phyloP scores from a whole-genome alignment of 2,329 filamentous ascomycete genomes.

The Lizonia empirigonia region DNA sequence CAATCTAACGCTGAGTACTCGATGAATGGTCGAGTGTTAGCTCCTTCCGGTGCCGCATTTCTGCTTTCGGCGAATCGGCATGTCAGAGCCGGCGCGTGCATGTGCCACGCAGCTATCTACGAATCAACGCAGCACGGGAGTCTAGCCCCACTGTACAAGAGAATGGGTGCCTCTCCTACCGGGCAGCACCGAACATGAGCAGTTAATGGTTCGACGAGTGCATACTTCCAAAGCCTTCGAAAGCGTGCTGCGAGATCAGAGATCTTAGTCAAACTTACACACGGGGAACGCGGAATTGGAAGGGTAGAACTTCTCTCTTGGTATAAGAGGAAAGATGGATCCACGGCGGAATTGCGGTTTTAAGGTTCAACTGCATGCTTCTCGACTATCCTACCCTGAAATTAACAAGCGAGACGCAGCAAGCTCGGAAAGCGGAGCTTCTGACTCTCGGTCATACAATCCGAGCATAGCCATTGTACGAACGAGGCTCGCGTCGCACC shows the following conservation, averaged over 20 bases:
- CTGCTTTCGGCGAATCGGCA: slow-evolving; percentile 25
- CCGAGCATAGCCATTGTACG: slow-evolving; percentile 23
- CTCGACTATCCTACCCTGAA: slow-evolving; percentile 27
- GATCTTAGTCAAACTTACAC: slow-evolving; percentile 14
- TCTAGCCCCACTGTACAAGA: slow-evolving; percentile 19
- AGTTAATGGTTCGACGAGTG: slow-evolving; percentile 34
- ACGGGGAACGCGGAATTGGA: slow-evolving; percentile 23
- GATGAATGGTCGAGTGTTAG: background rate
- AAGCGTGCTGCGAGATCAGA: slow-evolving; percentile 9
- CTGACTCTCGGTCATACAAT: slow-evolving; percentile 22
- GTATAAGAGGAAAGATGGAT: slow-evolving; percentile 21
- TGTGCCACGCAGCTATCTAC: slow-evolving; percentile 24
- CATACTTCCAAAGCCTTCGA: slow-evolving; percentile 7
- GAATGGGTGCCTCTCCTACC: slow-evolving; percentile 21
- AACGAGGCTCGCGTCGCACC: slow-evolving; percentile 20
- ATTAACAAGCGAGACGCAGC: slow-evolving; percentile 28
- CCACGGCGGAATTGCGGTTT: slow-evolving; percentile 27
- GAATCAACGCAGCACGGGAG: slow-evolving; percentile 16
- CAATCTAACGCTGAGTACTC: background rate
- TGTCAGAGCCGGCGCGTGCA: slow-evolving; percentile 20
- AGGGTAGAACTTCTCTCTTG: slow-evolving; percentile 13
- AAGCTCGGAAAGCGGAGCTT: slow-evolving; percentile 20
- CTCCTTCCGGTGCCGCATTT: slow-evolving; percentile 17
- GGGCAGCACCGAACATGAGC: slow-evolving; percentile 29
- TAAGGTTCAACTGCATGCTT: slow-evolving; percentile 26